Evolutionary conservation across 108 stramenopile genomes (phyloP).

Genomic region (Nitzschia sp.): DNA sequence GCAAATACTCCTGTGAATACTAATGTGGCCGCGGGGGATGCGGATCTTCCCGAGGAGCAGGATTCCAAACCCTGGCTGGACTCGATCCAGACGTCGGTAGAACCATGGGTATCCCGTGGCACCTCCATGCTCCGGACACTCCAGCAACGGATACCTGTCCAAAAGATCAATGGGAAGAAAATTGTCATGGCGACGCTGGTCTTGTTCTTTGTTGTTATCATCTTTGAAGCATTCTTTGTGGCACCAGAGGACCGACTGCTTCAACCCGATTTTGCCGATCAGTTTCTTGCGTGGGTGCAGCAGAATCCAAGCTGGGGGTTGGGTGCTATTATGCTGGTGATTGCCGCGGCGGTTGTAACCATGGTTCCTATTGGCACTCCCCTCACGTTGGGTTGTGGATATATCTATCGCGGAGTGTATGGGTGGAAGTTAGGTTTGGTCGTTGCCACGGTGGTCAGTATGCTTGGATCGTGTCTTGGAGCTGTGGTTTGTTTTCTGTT

Average conservation of each 20-base stretch:
- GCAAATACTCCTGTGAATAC: too few species aligned
- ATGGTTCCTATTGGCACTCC: conserved; percentile 62
- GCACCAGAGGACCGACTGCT: conserved; percentile 49
- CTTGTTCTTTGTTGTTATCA: conserved; percentile 27
- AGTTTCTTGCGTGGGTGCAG: conserved; percentile 54
- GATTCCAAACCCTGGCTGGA: too few species aligned
- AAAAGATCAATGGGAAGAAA: conserved; percentile 29
- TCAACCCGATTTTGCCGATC: conserved; percentile 47
- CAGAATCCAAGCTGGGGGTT: conserved; percentile 47
- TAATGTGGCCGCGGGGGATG: too few species aligned
- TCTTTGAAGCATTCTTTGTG: conserved; percentile 47
- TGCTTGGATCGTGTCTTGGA: conserved; percentile 62
- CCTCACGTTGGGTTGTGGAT: conserved; percentile 74
- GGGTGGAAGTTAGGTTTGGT: conserved; percentile 72
- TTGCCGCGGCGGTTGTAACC: conserved; percentile 50
- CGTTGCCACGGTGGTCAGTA: conserved; percentile 59
- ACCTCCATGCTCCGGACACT: not conserved
- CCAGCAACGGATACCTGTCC: conserved; percentile 3
- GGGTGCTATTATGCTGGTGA: conserved; percentile 48
- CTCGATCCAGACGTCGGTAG: too few species aligned
- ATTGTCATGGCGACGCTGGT: conserved; percentile 21
- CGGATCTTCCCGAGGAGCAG: too few species aligned
- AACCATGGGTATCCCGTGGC: too few species aligned
- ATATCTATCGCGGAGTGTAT: conserved; percentile 77
- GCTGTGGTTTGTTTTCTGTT: conserved; percentile 70